These are phyloP conservation scores for Trichophyton mentagrophytes DNA, from an alignment of 2,329 filamentous ascomycete genomes.

Conservation along the genomic window DNA sequence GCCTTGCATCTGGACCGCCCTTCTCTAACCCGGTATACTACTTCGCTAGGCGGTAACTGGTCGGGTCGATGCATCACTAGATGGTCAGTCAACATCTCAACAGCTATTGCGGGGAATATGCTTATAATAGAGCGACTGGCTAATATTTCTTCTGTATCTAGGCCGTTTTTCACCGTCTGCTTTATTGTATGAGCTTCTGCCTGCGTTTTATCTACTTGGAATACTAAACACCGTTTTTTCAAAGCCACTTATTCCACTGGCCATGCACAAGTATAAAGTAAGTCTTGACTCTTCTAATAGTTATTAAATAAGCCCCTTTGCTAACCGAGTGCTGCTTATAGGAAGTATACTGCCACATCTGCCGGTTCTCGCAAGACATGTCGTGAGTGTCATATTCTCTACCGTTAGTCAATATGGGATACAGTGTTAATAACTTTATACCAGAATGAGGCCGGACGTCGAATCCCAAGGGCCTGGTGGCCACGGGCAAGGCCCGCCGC, in stretches of 20 bases:
- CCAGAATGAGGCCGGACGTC: slow-evolving; percentile 11
- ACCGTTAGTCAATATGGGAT: neutral
- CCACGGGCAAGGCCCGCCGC: slow-evolving; percentile 6
- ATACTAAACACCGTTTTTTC: neutral
- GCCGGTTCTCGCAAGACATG: slow-evolving; percentile 15
- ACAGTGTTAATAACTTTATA: neutral
- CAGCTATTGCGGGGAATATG: neutral
- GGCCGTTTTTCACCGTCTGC: slow-evolving; percentile 27
- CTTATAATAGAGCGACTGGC: neutral
- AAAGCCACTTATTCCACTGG: slow-evolving; percentile 23
- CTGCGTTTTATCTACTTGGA: neutral
- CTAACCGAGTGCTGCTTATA: neutral
- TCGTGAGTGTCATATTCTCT: slow-evolving; percentile 11
- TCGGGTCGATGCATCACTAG: slow-evolving; percentile 22
- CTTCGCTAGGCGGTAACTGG: slow-evolving; percentile 22
- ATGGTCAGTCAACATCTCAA: slow-evolving; percentile 16
- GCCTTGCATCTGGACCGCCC: neutral
- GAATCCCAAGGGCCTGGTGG: slow-evolving; percentile 12
- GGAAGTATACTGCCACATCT: slow-evolving; percentile 16
- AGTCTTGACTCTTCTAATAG: neutral
- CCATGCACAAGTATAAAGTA: slow-evolving; percentile 39
- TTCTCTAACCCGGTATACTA: neutral
- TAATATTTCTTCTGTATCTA: slow-evolving; percentile 2
- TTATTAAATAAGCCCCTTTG: neutral
- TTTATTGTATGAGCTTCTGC: slow-evolving; percentile 17